A percentile compares a stretch with the other conserved stretches of the same genome.
Conservation (phyloP, 208 protist species). For the Phytomonas francai region DNA sequence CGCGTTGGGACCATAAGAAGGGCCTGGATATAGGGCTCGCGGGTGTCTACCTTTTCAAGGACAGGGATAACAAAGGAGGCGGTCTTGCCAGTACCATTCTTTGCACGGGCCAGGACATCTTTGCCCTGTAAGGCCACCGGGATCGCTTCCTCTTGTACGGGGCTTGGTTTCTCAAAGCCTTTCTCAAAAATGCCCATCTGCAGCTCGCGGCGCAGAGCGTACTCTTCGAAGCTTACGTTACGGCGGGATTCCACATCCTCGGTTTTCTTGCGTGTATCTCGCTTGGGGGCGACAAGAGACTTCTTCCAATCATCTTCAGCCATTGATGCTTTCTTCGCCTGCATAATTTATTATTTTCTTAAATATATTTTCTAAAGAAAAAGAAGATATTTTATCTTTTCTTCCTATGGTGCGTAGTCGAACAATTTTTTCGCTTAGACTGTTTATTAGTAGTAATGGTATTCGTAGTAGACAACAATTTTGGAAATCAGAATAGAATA, state of each 20-base stretch:
- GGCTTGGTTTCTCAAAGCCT: slow-evolving; percentile 97
- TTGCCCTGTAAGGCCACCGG: slow-evolving; percentile 94
- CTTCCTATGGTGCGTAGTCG: not conserved
- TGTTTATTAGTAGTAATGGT: not conserved
- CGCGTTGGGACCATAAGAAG: slow-evolving; percentile 97
- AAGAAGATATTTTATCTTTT: slow-evolving; percentile 3
- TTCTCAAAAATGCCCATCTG: slow-evolving; percentile 99
- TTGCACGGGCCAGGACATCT: slow-evolving; percentile 97
- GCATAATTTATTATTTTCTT: slow-evolving; percentile 9
- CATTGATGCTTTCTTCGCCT: slow-evolving; percentile 21
- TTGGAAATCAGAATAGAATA: not conserved
- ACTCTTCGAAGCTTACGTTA: slow-evolving; percentile 98
- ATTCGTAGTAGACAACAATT: no score
- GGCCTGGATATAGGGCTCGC: slow-evolving; percentile 92
- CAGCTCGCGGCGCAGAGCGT: slow-evolving; percentile 96
- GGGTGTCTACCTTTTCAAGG: slow-evolving; percentile 95
- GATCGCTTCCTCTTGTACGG: slow-evolving; percentile 98
- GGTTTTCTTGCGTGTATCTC: slow-evolving; percentile 88
- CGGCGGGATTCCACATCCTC: slow-evolving; percentile 98
- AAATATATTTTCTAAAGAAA: slow-evolving; percentile 14
- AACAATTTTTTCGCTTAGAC: not conserved
- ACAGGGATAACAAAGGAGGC: slow-evolving; percentile 98
- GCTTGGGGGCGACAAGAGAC: slow-evolving; percentile 53
- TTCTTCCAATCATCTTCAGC: slow-evolving; percentile 84
- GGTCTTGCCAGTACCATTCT: slow-evolving; percentile 99